These are phyloP conservation scores for Camillea tinctor DNA, from an alignment of 2,329 filamentous ascomycete genomes.

Conservation along the genomic window DNA sequence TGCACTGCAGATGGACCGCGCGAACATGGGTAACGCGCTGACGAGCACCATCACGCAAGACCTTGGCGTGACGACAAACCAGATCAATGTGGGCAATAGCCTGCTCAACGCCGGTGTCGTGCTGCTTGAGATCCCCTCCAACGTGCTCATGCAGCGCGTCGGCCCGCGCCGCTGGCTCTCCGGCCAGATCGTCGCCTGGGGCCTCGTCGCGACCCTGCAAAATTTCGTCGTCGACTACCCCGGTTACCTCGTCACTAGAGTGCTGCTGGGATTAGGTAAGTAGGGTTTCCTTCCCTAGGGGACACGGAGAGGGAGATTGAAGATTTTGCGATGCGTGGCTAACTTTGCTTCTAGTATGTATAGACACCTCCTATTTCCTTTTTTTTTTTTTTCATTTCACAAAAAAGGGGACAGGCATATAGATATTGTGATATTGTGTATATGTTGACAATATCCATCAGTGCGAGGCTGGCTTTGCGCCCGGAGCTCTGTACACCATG, in stretches of 20 bases:
- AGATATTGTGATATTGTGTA: too few relatives aligned
- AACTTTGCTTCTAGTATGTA: too few relatives aligned
- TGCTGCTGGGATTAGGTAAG: constrained; percentile 43
- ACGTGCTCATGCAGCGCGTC: constrained; percentile 31
- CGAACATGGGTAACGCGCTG: constrained; percentile 34
- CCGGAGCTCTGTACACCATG: constrained; percentile 49
- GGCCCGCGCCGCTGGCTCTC: constrained; percentile 32
- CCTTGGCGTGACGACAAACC: constrained; percentile 26
- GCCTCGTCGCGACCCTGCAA: constrained; percentile 31
- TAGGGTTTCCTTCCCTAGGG: too few relatives aligned
- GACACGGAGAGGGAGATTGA: too few relatives aligned
- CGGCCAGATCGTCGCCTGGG: constrained; percentile 34
- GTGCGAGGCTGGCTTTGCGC: constrained; percentile 50
- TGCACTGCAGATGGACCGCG: constrained; percentile 32
- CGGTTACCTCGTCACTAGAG: constrained; percentile 44
- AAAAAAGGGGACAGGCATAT: too few relatives aligned
- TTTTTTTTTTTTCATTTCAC: too few relatives aligned
- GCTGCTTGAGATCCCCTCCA: constrained; percentile 33
- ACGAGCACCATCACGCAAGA: constrained; percentile 31
- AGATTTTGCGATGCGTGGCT: too few relatives aligned
- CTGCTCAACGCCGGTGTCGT: constrained; percentile 32
- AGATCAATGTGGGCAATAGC: constrained; percentile 32
- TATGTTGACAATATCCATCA: too few relatives aligned
- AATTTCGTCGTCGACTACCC: constrained; percentile 38
- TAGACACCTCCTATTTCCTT: too few relatives aligned